Evolutionary conservation across 2,329 filamentous ascomycete genomes (phyloP).

Genomic region (Aspergillus sp.): DNA sequence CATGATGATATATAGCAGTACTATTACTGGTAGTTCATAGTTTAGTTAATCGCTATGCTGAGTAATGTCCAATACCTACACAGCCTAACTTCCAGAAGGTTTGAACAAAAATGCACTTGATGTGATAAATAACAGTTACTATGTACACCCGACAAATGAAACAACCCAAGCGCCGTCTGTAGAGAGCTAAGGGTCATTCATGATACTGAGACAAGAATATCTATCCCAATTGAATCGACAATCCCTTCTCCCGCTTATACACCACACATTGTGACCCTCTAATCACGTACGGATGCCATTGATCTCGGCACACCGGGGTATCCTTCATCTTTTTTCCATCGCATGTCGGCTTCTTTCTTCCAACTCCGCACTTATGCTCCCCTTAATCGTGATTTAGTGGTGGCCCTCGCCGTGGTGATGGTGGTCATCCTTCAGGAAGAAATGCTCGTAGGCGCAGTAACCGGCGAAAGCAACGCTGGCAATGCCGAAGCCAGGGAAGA

Average conservation of each 20-base stretch:
- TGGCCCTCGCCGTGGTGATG: slow-evolving; percentile 56
- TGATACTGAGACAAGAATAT: slow-evolving; percentile 15
- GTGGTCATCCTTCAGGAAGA: slow-evolving; percentile 74
- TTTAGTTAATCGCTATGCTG: no score
- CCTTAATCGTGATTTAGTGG: slow-evolving; percentile 47
- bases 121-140: slow-evolving; percentile 32
- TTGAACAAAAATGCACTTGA: slow-evolving; percentile 17
- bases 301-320: slow-evolving; percentile 24
- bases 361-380: background rate
- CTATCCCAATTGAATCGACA: slow-evolving; percentile 8
- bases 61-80: no score
- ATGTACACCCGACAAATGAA: slow-evolving; percentile 40
- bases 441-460: slow-evolving; percentile 87
- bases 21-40: no score
- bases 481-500: slow-evolving; percentile 89
- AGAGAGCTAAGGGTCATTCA: slow-evolving; percentile 20
- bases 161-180: slow-evolving; percentile 33
- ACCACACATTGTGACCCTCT: slow-evolving; percentile 3
- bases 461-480: slow-evolving; percentile 85
- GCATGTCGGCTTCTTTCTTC: slow-evolving; percentile 10
- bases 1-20: no score
- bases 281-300: slow-evolving; percentile 3
- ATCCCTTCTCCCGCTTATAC: slow-evolving; percentile 12
- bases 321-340: slow-evolving; percentile 23
- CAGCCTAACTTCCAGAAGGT: background rate